Conservation (phyloP, 768 basidiomycete species). For the Russula emetica region DNA sequence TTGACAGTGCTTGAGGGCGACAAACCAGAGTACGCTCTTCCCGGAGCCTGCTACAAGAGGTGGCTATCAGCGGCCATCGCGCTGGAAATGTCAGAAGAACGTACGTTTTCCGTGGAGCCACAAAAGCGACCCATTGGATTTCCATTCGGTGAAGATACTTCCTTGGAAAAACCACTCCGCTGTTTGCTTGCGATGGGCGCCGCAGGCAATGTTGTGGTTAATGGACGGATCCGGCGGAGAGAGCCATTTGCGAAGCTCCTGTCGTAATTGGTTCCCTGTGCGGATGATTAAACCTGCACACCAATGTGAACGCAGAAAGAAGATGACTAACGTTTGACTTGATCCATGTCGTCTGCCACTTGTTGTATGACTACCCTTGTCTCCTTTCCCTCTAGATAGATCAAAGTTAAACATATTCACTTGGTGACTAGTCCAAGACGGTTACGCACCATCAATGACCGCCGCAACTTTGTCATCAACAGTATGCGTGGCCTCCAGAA, state of each 20-base stretch:
- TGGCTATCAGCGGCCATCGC: neutral
- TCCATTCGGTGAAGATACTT: neutral
- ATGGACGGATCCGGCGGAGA: neutral
- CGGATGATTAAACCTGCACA: neutral
- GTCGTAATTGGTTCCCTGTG: neutral
- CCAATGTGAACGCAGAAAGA: too few species aligned
- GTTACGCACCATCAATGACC: neutral
- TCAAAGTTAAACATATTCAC: neutral
- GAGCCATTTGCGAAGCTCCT: neutral
- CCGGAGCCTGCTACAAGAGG: neutral
- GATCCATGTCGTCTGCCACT: neutral
- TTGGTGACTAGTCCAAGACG: too few species aligned
- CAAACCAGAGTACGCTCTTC: slow-evolving; percentile 4
- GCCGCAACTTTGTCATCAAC: neutral
- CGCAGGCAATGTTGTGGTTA: neutral
- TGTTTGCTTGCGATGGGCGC: neutral
- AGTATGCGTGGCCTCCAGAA: neutral
- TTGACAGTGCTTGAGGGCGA: neutral
- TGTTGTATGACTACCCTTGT: neutral
- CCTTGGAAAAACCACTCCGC: neutral
- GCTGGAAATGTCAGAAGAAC: neutral
- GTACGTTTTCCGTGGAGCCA: slow-evolving; percentile 4
- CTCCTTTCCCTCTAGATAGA: neutral
- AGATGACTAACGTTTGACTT: neutral
- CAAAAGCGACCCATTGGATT: neutral